phyloP scores from a whole-genome alignment of 768 basidiomycete species.

The Chalciporus sphaerocephalus region DNA sequence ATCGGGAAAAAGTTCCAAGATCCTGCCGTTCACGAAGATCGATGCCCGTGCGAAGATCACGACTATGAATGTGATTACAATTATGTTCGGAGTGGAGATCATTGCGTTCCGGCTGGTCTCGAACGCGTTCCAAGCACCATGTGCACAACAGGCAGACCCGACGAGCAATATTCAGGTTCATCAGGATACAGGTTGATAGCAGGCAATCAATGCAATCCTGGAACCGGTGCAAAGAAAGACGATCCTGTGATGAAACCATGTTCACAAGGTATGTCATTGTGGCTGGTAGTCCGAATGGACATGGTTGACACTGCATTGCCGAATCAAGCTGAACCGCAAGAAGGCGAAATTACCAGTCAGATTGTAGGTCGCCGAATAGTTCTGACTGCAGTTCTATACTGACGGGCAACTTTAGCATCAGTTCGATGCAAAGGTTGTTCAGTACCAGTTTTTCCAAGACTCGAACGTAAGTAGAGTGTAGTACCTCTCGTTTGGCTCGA shows the following conservation, averaged over 20 bases:
- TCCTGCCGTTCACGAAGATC: conserved; percentile 77
- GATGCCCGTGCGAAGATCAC: conserved; percentile 76
- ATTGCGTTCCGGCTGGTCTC: conserved; percentile 82
- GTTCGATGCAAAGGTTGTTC: conserved; percentile 61
- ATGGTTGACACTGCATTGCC: neutral
- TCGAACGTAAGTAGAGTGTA: conserved; percentile 51
- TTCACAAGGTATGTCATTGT: conserved; percentile 51
- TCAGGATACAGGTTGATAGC: conserved; percentile 91
- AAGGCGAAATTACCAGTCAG: conserved; percentile 76
- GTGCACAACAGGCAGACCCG: conserved; percentile 47
- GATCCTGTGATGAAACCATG: conserved; percentile 68
- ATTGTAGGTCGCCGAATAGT: conserved; percentile 44
- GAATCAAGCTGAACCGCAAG: conserved; percentile 63
- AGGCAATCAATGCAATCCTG: conserved; percentile 78
- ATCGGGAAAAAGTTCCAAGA: conserved; percentile 88
- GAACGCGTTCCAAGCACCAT: conserved; percentile 80
- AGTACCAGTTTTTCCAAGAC: conserved; percentile 81
- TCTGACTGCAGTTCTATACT: neutral
- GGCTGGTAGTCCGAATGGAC: neutral
- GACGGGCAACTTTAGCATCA: conserved; percentile 47
- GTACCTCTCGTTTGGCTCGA: neutral
- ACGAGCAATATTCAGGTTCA: conserved; percentile 75
- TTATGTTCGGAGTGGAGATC: conserved; percentile 64
- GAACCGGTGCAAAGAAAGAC: conserved; percentile 62
- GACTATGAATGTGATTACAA: conserved; percentile 98